Percentiles rank a stretch among this genome's conserved stretches.
phyloP scores from a whole-genome alignment of 2,329 filamentous ascomycete genomes.

The Paraphoma sp. region DNA sequence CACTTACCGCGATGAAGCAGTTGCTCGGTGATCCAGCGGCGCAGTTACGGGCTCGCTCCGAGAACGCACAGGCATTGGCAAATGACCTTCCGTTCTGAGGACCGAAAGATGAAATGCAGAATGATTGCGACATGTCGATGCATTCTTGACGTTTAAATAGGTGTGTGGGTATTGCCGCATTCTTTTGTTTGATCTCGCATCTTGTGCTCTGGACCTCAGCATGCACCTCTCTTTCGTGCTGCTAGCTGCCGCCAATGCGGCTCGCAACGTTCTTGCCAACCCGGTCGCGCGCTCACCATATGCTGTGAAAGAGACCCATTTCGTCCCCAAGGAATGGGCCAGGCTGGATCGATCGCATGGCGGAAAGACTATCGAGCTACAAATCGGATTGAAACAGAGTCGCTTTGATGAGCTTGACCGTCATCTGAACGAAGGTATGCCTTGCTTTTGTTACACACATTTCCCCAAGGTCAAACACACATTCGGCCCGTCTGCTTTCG shows the following conservation, averaged over 20 bases:
- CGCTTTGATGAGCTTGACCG: conserved; percentile 63
- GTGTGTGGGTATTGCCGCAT: neutral
- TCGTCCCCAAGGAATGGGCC: conserved; percentile 60
- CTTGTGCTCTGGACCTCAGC: conserved; percentile 1
- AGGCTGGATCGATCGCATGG: conserved; percentile 56
- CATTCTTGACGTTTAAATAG: neutral
- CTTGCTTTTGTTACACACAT: neutral
- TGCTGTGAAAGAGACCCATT: conserved; percentile 63
- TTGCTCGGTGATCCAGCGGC: neutral
- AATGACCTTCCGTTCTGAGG: neutral
- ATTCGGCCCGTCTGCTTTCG: too few relatives aligned
- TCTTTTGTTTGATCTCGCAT: neutral
- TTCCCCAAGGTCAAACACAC: too few relatives aligned
- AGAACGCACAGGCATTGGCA: neutral
- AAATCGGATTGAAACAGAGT: conserved; percentile 66
- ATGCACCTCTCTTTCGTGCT: conserved; percentile 32
- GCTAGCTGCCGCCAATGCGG: conserved; percentile 36
- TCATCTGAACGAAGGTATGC: conserved; percentile 59
- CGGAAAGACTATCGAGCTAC: conserved; percentile 59
- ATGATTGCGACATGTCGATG: neutral
- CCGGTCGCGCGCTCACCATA: conserved; percentile 53
- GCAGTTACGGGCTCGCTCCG: neutral
- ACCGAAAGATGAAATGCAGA: neutral
- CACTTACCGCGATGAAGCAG: neutral
- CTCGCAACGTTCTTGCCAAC: conserved; percentile 41